Conservation (phyloP, 176 grass and related monocot genomes). For the Avena insularis region DNA sequence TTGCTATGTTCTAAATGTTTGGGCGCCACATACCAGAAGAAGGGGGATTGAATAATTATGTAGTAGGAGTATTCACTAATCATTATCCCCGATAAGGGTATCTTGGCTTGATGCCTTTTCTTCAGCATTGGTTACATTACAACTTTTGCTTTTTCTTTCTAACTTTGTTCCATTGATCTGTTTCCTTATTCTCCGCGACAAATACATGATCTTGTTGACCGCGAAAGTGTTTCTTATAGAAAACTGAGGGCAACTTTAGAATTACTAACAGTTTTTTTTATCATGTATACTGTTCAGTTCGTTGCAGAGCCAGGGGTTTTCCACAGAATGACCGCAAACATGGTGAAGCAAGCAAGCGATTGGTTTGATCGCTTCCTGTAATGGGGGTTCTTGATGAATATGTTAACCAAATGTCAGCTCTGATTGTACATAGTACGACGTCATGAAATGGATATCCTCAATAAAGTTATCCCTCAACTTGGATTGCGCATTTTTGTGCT, state of each 20-base stretch:
- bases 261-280: neutral
- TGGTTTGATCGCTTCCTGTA: constrained; percentile 77
- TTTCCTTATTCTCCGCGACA: neutral
- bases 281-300: constrained; percentile 49
- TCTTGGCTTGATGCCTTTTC: constrained; percentile 17
- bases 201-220: constrained; percentile 4
- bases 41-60: neutral
- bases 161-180: neutral
- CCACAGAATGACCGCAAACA: constrained; percentile 55
- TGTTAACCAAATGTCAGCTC: neutral
- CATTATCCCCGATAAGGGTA: neutral
- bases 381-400: neutral
- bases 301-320: constrained; percentile 62
- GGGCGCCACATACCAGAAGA: constrained; percentile 8
- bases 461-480: neutral
- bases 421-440: neutral
- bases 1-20: constrained; percentile 21
- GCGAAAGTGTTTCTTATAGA: neutral
- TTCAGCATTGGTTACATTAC: neutral
- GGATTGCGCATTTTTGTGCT: neutral
- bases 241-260: neutral
- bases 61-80: neutral
- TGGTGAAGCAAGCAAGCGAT: constrained; percentile 84
- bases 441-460: neutral
- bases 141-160: neutral